Evolutionary conservation across 768 basidiomycete species (phyloP).

Genomic region (Erythrobasidium yunnanense): DNA sequence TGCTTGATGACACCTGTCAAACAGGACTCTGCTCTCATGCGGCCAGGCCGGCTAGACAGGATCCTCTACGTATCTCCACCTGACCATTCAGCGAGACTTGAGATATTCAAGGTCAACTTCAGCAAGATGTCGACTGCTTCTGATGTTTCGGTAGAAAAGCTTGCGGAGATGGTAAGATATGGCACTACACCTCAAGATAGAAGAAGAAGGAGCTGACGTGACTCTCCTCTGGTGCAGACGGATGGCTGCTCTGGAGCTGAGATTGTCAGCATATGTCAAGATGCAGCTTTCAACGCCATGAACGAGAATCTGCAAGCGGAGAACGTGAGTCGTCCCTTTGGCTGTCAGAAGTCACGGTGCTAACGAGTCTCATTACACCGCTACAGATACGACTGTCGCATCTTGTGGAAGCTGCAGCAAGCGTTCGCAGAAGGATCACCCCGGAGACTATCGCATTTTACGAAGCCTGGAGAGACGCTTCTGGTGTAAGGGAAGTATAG

Average conservation of each 20-base stretch:
- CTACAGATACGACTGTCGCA: slow-evolving; percentile 62
- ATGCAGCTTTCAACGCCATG: slow-evolving; percentile 89
- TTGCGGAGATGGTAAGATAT: slow-evolving; percentile 41
- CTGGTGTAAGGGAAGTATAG: slow-evolving; percentile 30
- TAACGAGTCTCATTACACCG: not conserved
- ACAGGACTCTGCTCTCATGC: slow-evolving; percentile 87
- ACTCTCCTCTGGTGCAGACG: slow-evolving; percentile 49
- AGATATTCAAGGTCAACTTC: slow-evolving; percentile 71
- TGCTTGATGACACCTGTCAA: not conserved
- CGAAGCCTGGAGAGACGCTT: slow-evolving; percentile 54
- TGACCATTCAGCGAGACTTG: slow-evolving; percentile 62
- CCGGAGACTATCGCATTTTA: slow-evolving; percentile 63
- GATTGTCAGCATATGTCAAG: slow-evolving; percentile 80
- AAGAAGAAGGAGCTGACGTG: not conserved
- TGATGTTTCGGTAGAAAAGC: slow-evolving; percentile 54
- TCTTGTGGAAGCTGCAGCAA: slow-evolving; percentile 61
- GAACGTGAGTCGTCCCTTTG: slow-evolving; percentile 50
- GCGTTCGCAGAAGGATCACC: slow-evolving; percentile 72
- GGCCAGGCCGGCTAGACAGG: slow-evolving; percentile 86
- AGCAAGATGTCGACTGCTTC: slow-evolving; percentile 68
- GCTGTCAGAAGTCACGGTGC: not conserved
- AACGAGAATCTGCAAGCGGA: slow-evolving; percentile 66
- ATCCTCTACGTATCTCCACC: slow-evolving; percentile 91
- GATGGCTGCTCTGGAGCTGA: slow-evolving; percentile 96
- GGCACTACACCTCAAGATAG: not conserved